These are phyloP conservation scores for Colletotrichum melonis DNA, from an alignment of 2,329 filamentous ascomycete genomes.

Conservation along the genomic window DNA sequence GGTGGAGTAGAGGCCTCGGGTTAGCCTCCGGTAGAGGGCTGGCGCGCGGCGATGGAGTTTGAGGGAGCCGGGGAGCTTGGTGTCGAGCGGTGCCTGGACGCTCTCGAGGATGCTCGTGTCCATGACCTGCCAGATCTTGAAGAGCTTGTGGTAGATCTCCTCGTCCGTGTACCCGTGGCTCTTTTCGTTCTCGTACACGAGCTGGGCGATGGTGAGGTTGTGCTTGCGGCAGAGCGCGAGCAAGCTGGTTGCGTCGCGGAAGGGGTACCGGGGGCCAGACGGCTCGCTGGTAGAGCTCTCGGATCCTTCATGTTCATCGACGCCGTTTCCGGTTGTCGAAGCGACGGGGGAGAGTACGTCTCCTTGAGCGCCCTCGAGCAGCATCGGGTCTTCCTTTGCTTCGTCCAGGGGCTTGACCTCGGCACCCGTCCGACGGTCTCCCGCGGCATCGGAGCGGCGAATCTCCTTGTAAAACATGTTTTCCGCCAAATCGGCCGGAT, in stretches of 20 bases:
- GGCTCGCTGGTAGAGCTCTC: constrained; percentile 32
- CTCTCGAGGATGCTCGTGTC: constrained; percentile 62
- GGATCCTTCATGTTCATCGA: constrained; percentile 2
- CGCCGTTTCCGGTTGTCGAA: neutral
- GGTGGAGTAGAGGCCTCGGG: constrained; percentile 57
- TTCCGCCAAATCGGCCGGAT: constrained; percentile 61
- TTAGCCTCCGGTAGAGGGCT: constrained; percentile 56
- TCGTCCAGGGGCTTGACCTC: constrained; percentile 52
- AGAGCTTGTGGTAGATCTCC: constrained; percentile 58
- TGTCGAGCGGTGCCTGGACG: constrained; percentile 56
- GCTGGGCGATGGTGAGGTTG: constrained; percentile 62
- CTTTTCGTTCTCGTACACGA: constrained; percentile 65
- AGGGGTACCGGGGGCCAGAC: constrained; percentile 54
- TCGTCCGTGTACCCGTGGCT: constrained; percentile 62
- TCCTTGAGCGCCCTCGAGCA: constrained; percentile 1
- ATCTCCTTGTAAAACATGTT: constrained; percentile 66
- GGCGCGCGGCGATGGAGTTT: constrained; percentile 60
- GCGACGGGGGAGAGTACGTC: neutral
- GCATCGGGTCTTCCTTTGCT: constrained; percentile 18
- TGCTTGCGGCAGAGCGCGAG: constrained; percentile 59
- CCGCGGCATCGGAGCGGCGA: constrained; percentile 56
- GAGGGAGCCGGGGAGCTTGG: constrained; percentile 57
- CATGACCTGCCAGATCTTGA: constrained; percentile 64
- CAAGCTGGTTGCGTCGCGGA: constrained; percentile 58
- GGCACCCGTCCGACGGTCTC: constrained; percentile 55